Evolutionary conservation across 2,329 filamentous ascomycete species (phyloP).

Genomic region (Pseudogymnoascus sp.): DNA sequence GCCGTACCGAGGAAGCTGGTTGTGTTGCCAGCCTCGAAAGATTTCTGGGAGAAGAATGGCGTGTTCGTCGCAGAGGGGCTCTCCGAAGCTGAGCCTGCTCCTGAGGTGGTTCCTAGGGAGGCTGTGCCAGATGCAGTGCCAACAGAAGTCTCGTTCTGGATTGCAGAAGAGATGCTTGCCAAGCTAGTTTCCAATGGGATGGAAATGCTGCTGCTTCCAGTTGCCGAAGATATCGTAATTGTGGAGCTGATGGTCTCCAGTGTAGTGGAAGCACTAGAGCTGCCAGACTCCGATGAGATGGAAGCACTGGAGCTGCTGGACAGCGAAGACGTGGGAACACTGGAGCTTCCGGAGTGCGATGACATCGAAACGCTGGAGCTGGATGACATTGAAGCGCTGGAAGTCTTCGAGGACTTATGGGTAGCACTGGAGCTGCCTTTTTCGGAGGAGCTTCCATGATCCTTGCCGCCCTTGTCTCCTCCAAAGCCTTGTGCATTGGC

Average conservation of each 20-base stretch:
- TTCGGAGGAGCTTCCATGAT: not conserved
- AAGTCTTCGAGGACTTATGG: not conserved
- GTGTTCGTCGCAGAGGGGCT: not conserved
- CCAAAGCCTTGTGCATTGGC: not conserved
- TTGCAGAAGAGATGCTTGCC: not conserved
- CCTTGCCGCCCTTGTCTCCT: not conserved
- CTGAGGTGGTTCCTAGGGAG: not conserved
- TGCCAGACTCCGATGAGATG: not conserved
- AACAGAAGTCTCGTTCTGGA: not conserved
- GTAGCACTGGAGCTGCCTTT: not conserved
- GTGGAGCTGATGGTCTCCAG: not conserved
- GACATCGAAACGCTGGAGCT: not conserved
- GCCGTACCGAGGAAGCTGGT: not conserved
- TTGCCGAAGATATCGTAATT: not conserved
- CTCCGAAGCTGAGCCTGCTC: not conserved
- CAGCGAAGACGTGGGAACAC: not conserved
- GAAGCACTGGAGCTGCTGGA: not conserved
- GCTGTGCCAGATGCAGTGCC: not conserved
- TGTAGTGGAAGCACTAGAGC: not conserved
- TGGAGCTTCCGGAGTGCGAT: not conserved
- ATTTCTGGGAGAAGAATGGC: constrained; percentile 2
- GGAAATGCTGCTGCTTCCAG: not conserved
- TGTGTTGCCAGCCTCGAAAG: not conserved
- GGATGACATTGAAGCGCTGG: not conserved
- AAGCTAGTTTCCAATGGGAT: not conserved